Evolutionary conservation across 78 protist species (phyloP).

Genomic region (Monocercomonoides exilis): DNA sequence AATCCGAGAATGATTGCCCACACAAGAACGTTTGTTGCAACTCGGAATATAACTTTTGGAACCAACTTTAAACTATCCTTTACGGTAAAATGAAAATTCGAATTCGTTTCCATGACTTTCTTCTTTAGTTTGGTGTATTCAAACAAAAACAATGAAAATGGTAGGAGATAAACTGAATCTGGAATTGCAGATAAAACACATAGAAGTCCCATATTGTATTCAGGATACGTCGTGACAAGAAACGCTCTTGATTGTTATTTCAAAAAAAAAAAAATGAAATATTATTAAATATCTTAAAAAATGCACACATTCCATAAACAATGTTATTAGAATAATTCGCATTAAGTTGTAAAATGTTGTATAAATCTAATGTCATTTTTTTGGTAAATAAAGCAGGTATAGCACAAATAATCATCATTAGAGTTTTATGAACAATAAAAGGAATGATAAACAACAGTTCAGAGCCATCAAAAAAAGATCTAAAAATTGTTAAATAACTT

Average conservation of each 20-base stretch:
- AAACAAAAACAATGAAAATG: neutral
- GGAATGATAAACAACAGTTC: neutral
- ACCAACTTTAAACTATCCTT: neutral
- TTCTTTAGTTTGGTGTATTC: neutral
- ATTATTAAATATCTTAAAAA: neutral
- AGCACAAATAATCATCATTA: neutral
- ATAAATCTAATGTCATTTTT: neutral
- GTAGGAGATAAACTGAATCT: neutral
- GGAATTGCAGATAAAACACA: neutral
- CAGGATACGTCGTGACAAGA: neutral
- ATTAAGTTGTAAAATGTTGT: neutral
- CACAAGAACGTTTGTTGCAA: neutral
- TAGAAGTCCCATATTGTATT: neutral
- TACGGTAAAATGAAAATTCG: neutral
- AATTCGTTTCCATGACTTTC: neutral
- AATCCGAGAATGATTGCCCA: neutral
- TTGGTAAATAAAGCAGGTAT: neutral
- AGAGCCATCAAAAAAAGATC: neutral
- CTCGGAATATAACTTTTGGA: neutral
- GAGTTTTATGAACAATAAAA: neutral
- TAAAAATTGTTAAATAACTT: neutral
- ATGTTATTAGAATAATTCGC: neutral
- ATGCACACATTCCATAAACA: neutral
- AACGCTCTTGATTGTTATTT: neutral
- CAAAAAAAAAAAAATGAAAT: too few species aligned